phyloP scores from a whole-genome alignment of 2,329 filamentous ascomycete genomes.

The Beauveria bassiana region DNA sequence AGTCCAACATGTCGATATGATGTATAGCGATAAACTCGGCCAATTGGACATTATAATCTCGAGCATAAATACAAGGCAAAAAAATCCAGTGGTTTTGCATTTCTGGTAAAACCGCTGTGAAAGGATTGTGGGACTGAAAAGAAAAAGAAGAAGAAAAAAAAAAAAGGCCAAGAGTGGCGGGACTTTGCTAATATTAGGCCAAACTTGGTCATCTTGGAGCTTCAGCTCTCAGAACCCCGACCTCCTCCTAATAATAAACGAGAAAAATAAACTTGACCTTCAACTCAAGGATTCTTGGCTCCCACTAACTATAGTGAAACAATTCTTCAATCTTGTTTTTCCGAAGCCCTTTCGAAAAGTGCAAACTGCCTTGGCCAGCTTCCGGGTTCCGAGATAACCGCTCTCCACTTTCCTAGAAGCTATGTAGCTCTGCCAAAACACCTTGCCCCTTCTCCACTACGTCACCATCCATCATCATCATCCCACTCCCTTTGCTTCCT shows the following conservation, averaged over 20 bases:
- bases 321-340: neutral
- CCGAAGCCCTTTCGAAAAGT: neutral
- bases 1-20: too few species aligned
- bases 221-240: neutral
- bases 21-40: too few species aligned
- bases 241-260: neutral
- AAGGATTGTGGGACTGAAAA: too few species aligned
- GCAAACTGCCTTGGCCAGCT: neutral
- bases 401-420: slow-evolving; percentile 7
- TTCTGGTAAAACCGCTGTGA: too few species aligned
- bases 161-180: neutral
- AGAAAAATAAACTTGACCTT: neutral
- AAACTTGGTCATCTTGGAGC: neutral
- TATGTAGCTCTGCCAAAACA: neutral
- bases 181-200: too few species aligned
- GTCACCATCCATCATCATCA: neutral
- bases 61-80: too few species aligned
- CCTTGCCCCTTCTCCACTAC: neutral
- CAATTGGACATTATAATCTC: too few species aligned
- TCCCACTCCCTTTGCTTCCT: neutral
- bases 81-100: too few species aligned
- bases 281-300: neutral
- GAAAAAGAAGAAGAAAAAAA: neutral
- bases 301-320: neutral
- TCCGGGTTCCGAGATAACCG: neutral